These are phyloP conservation scores for Penicillium goetzii DNA, from an alignment of 495 filamentous ascomycete species.

Conservation along the genomic window DNA sequence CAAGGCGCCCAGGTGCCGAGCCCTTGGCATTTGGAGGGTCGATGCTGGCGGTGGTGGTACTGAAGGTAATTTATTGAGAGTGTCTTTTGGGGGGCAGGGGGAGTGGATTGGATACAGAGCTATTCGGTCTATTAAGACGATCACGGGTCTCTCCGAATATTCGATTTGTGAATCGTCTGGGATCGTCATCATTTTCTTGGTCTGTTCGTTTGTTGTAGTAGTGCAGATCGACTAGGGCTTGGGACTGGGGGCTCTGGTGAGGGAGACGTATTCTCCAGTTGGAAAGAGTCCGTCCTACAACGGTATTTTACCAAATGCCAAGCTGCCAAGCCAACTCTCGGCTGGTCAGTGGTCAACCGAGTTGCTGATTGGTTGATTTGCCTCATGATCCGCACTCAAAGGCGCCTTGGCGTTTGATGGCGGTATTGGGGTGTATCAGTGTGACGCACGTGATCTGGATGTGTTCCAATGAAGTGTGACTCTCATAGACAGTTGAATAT, in stretches of 20 bases:
- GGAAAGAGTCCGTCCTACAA: slow-evolving; percentile 18
- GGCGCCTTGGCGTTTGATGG: slow-evolving; percentile 22
- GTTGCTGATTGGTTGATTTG: slow-evolving; percentile 25
- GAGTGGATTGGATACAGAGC: background rate
- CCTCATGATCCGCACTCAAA: slow-evolving; percentile 36
- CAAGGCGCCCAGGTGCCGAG: slow-evolving; percentile 54
- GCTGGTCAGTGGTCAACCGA: slow-evolving; percentile 20
- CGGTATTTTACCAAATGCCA: slow-evolving; percentile 37
- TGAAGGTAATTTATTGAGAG: slow-evolving; percentile 4
- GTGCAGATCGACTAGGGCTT: background rate
- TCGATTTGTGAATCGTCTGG: background rate
- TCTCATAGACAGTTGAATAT: background rate
- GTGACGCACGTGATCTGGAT: slow-evolving; percentile 18
- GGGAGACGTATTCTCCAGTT: slow-evolving; percentile 11
- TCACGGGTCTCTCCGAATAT: background rate
- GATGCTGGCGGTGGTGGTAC: slow-evolving; percentile 2
- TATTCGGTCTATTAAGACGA: background rate
- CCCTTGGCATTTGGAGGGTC: slow-evolving; percentile 42
- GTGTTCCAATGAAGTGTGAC: too few relatives aligned
- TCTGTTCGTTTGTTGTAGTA: background rate
- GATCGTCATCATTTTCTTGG: background rate
- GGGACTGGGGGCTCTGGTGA: background rate
- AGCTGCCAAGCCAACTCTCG: slow-evolving; percentile 39
- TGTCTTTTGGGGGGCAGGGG: background rate
- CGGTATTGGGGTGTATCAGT: slow-evolving; percentile 5